Evolutionary conservation across 2,329 filamentous ascomycete genomes (phyloP), one percentile per base, ranked within the genome.

Genomic region (Dactylellina drechsleri): DNA sequence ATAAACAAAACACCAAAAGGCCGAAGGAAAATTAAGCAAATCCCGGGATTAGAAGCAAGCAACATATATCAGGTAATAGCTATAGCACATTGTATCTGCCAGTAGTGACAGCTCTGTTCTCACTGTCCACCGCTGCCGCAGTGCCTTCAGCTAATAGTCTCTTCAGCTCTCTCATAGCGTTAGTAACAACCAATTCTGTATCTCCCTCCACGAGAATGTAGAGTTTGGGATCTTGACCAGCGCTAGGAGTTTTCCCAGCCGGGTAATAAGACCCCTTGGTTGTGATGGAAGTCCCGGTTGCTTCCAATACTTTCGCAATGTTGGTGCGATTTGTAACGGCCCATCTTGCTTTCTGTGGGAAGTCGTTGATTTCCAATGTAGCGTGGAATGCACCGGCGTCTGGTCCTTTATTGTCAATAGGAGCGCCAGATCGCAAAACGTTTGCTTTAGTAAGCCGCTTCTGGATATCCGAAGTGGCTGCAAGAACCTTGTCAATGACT

Each of bases 171-270:
- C 89, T 88, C 87, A 99, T 92, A 1, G 95, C 95, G 79, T 92
- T 91, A 60, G 91, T 92, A 28, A 99, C 95, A 36, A 93, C 90
- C 62, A 97, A 85, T 82, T 99, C 95, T 0, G 95, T 98, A 80
- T 99, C 95, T 49, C 95, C 95, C 82, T 99, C 95, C 68, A 99
- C 96, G 75, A 99, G 87, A 80, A 99, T 97, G 81, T 98, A 99
- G 79, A 99, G 84, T 85, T 98, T 98, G n/a, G 95, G 91, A 78
- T 93, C 89, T 65, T 90, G 91, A 41, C 88, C 89, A 0, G 90
- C 82, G 6, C 86, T 88, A 1, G 92, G 92, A 78, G 92, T 90
- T 81, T 96, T 96, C 77, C 93, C 93, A 1, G 88, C 80, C 0
- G 90, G 82, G 80, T 98, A 98, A 82, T 92, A 98, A 76, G 87